Percentiles rank a stretch among this genome's conserved stretches.
Conservation (phyloP, 2,329 filamentous ascomycete species). For the Arachnomyces sp. region DNA sequence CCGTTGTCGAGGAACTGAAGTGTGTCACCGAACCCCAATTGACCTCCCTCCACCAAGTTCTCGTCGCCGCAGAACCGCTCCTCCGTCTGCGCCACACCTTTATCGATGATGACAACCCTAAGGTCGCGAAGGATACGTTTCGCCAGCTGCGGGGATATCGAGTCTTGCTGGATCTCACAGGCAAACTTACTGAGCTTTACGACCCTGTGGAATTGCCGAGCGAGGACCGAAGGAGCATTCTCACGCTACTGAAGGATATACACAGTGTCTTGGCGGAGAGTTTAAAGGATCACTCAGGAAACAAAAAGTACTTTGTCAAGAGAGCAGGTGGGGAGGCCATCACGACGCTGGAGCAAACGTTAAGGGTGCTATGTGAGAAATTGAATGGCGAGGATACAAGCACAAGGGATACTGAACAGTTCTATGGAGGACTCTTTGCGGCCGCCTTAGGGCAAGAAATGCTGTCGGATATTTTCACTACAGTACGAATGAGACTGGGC, state of each 20-base stretch:
- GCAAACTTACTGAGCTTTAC: constrained; percentile 67
- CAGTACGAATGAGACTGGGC: constrained; percentile 23
- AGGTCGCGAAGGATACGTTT: constrained; percentile 67
- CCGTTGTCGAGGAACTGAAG: constrained; percentile 30
- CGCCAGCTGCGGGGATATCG: constrained; percentile 73
- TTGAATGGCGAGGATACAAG: constrained; percentile 25
- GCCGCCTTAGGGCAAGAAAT: constrained; percentile 74
- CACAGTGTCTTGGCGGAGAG: constrained; percentile 61
- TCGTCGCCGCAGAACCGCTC: constrained; percentile 47
- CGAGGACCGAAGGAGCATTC: constrained; percentile 56
- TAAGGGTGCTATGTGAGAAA: constrained; percentile 57
- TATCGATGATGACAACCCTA: constrained; percentile 43
- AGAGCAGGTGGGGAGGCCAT: constrained; percentile 70
- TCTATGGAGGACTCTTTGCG: constrained; percentile 74
- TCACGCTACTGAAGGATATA: constrained; percentile 53
- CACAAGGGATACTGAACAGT: constrained; percentile 57
- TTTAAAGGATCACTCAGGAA: constrained; percentile 72
- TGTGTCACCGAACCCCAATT: constrained; percentile 22
- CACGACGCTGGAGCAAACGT: constrained; percentile 63
- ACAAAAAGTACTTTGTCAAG: constrained; percentile 75
- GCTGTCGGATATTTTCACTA: constrained; percentile 58
- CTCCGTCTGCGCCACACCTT: constrained; percentile 59
- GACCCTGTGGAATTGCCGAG: constrained; percentile 52
- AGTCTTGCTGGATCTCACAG: constrained; percentile 59
- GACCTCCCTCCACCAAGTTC: constrained; percentile 23